A percentile compares a stretch with the other conserved stretches of the same genome.
These are phyloP conservation scores for Eutrema heterophyllum DNA, from an alignment of 345 rosid genomes.

Conservation along the genomic window DNA sequence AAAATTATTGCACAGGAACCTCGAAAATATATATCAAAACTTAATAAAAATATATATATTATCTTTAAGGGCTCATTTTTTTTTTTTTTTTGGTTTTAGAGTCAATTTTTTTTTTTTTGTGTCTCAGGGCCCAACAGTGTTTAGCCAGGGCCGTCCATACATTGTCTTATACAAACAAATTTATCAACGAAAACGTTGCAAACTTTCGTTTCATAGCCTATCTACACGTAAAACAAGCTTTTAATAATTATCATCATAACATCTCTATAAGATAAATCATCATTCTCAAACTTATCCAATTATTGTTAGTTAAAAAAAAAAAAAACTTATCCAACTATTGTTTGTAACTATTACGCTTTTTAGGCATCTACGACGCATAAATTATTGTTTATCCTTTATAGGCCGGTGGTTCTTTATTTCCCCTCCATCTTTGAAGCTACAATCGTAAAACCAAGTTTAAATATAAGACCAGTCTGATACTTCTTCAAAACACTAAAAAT, in stretches of 20 bases:
- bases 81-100: too few species aligned
- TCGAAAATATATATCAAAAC: too few species aligned
- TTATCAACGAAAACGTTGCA: background rate
- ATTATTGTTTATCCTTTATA: background rate
- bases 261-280: background rate
- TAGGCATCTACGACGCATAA: background rate
- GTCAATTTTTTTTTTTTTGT: too few species aligned
- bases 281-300: background rate
- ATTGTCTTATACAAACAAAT: background rate
- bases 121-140: too few species aligned
- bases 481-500: conserved; percentile 9
- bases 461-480: background rate
- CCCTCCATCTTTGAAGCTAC: background rate
- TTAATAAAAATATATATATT: too few species aligned
- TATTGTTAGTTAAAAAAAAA: too few species aligned
- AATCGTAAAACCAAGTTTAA: background rate
- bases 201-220: background rate
- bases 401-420: background rate
- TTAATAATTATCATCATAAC: background rate
- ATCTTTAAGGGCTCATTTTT: too few species aligned
- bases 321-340: background rate
- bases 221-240: background rate
- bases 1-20: too few species aligned
- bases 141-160: too few species aligned
- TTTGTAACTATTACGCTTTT: background rate